Percentiles rank a stretch among this genome's conserved stretches.
These are phyloP conservation scores for Mucor ambiguus DNA, from an alignment of 371 early-diverging fungal species.

Conservation along the genomic window DNA sequence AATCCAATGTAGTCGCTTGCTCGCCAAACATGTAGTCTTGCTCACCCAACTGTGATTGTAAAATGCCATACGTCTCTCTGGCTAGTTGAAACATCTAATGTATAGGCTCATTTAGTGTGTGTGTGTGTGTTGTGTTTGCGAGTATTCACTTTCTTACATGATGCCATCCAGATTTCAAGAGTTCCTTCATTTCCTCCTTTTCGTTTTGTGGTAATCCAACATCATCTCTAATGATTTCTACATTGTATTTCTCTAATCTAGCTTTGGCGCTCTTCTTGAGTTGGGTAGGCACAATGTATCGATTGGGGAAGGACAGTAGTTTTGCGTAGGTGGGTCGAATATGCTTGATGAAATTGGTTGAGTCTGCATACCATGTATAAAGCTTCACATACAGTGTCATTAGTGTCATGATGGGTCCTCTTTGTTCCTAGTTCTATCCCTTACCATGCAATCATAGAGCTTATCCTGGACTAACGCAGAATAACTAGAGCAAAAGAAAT, in stretches of 20 bases:
- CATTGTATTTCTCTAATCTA: conserved; percentile 54
- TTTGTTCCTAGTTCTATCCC: background rate
- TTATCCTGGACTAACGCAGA: conserved; percentile 49
- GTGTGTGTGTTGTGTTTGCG: background rate
- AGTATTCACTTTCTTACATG: conserved; percentile 26
- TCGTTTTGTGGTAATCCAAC: conserved; percentile 45
- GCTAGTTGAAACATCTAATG: conserved; percentile 58
- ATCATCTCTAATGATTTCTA: conserved; percentile 44
- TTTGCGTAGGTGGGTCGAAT: conserved; percentile 69
- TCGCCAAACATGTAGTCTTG: conserved; percentile 73
- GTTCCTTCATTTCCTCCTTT: conserved; percentile 51
- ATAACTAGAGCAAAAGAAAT: conserved; percentile 35
- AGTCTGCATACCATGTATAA: conserved; percentile 72
- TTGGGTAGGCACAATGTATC: conserved; percentile 65
- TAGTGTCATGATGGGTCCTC: background rate
- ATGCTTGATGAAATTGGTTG: conserved; percentile 66
- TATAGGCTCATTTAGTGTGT: background rate
- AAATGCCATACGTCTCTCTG: conserved; percentile 55
- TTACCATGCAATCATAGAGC: conserved; percentile 62
- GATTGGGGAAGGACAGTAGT: conserved; percentile 64
- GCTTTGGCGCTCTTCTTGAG: conserved; percentile 56
- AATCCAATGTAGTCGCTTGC: conserved; percentile 64
- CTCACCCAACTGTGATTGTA: conserved; percentile 59
- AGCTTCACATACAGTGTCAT: conserved; percentile 30
- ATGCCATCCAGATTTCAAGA: conserved; percentile 51